phyloP scores from a whole-genome alignment of 345 rosid genomes.

The Lepidium africanum region DNA sequence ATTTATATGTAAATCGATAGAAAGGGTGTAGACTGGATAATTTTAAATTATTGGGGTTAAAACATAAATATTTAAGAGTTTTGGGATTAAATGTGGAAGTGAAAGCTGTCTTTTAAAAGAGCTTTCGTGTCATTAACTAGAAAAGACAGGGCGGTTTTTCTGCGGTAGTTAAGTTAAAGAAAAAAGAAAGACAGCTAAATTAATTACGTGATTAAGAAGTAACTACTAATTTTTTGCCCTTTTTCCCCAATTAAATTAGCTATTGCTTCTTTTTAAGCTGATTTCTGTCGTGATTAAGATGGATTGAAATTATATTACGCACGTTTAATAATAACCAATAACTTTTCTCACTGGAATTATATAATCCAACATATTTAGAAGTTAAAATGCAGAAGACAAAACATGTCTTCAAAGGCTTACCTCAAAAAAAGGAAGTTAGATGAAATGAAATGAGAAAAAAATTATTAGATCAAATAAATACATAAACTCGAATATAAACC shows the following conservation, averaged over 20 bases:
- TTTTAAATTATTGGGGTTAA: neutral
- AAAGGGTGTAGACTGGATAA: neutral
- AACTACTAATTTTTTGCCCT: constrained; percentile 6
- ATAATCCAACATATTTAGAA: too few species aligned
- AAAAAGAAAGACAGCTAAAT: constrained; percentile 18
- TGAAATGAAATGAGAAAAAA: too few species aligned
- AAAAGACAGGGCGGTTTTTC: neutral
- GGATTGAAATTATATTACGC: too few species aligned
- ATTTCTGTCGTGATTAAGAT: too few species aligned
- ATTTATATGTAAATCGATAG: constrained; percentile 7
- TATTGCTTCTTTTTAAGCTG: neutral
- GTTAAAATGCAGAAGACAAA: too few species aligned
- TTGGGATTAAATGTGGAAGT: neutral
- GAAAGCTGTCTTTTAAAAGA: constrained; percentile 20
- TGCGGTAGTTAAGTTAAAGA: constrained; percentile 13
- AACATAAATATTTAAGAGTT: neutral
- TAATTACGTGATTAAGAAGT: neutral
- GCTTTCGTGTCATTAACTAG: constrained; percentile 15
- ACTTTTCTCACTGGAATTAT: too few species aligned
- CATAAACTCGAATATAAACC: too few species aligned
- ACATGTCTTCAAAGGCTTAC: too few species aligned
- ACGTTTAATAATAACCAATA: too few species aligned
- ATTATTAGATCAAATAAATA: too few species aligned
- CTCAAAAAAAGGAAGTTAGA: too few species aligned
- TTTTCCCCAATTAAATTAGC: neutral